phyloP scores from a whole-genome alignment of 208 protist species.

The Angomonas ambiguus region DNA sequence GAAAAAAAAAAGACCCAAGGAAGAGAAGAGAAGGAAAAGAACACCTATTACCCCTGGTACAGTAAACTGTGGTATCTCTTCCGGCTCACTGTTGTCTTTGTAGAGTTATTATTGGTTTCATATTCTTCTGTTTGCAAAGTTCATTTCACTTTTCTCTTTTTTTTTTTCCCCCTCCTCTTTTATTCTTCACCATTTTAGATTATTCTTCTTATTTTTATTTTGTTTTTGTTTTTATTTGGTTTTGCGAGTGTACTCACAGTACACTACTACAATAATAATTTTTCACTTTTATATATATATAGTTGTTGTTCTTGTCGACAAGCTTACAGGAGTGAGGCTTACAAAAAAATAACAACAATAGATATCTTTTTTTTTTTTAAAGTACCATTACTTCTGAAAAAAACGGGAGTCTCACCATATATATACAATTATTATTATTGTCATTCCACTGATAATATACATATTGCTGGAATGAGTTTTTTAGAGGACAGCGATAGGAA shows the following conservation, averaged over 20 bases:
- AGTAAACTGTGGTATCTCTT: no score
- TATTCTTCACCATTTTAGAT: not conserved
- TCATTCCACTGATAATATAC: no score
- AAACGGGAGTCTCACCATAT: no score
- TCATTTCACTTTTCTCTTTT: not conserved
- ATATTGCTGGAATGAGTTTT: no score
- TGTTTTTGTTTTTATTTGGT: not conserved
- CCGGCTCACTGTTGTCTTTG: no score
- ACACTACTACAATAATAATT: not conserved
- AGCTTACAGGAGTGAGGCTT: not conserved
- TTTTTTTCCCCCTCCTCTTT: not conserved
- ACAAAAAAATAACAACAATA: not conserved
- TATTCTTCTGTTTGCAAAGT: not conserved
- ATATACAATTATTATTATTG: no score
- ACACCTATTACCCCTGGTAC: no score
- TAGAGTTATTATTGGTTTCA: not conserved
- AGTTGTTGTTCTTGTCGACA: not conserved
- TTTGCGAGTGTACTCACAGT: no score
- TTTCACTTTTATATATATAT: not conserved
- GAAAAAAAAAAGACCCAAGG: not conserved
- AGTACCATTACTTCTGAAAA: no score
- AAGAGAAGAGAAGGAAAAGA: not conserved
- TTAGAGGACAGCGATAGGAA: no score
- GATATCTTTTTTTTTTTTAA: not conserved
- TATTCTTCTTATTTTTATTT: slow-evolving; percentile 1